phyloP scores from a whole-genome alignment of 768 basidiomycete species.

The Lactifluus pinguis region DNA sequence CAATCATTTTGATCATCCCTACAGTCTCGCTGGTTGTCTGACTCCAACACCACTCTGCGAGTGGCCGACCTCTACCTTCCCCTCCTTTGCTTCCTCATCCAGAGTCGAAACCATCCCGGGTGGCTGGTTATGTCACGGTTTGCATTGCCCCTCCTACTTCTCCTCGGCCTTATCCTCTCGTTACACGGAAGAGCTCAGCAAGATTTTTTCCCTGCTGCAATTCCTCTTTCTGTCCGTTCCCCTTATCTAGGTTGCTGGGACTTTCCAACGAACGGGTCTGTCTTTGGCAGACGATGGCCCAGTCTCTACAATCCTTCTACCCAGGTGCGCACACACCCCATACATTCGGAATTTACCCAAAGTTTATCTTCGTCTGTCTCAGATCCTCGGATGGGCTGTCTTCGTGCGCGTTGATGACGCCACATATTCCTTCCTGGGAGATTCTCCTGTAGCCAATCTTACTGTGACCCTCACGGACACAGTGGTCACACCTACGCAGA shows the following conservation, averaged over 20 bases:
- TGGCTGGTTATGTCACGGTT: background rate
- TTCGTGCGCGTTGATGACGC: constrained; percentile 6
- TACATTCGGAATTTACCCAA: background rate
- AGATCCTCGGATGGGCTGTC: constrained; percentile 13
- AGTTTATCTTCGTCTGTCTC: background rate
- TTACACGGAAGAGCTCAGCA: background rate
- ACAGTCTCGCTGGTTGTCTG: background rate
- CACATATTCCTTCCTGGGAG: constrained; percentile 19
- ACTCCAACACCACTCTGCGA: background rate
- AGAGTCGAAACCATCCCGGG: too few species aligned
- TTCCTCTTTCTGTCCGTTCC: constrained; percentile 24
- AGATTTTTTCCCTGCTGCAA: constrained; percentile 18
- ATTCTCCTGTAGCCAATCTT: background rate
- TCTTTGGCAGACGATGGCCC: constrained; percentile 17
- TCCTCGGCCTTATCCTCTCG: background rate
- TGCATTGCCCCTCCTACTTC: background rate
- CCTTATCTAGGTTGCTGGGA: constrained; percentile 23
- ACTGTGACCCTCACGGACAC: constrained; percentile 19
- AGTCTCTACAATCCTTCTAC: constrained; percentile 2
- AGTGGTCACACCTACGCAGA: constrained; percentile 30
- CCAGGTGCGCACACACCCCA: background rate
- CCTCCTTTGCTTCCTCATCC: background rate
- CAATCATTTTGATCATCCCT: background rate
- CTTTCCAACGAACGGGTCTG: background rate
- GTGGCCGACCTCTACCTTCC: background rate